These are phyloP conservation scores for Porodaedalea pini DNA, from an alignment of 1,284 basidiomycete species.

Conservation along the genomic window DNA sequence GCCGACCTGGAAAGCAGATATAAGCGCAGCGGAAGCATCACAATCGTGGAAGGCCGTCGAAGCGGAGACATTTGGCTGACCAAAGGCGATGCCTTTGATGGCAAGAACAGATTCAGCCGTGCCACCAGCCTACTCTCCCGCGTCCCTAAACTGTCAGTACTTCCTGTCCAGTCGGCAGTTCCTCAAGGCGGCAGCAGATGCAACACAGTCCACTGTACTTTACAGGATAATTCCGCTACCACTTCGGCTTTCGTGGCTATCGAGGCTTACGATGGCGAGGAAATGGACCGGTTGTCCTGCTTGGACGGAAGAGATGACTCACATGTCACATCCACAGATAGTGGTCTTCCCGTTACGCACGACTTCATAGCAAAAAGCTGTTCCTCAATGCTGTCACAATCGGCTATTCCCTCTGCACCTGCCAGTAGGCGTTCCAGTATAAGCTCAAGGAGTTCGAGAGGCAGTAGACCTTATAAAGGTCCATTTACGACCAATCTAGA, in stretches of 20 bases:
- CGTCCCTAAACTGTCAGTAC: constrained; percentile 60
- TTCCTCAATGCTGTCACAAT: not conserved
- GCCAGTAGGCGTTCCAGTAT: not conserved
- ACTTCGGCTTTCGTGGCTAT: constrained; percentile 7
- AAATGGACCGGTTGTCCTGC: not conserved
- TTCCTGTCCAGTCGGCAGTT: constrained; percentile 39
- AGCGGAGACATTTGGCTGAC: constrained; percentile 68
- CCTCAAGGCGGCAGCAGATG: not conserved
- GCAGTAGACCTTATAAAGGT: not conserved
- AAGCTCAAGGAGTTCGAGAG: constrained; percentile 1
- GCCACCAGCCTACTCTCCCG: constrained; percentile 56
- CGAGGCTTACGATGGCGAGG: not conserved
- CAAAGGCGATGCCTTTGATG: constrained; percentile 63
- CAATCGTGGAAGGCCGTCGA: constrained; percentile 62
- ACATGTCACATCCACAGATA: not conserved
- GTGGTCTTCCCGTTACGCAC: not conserved
- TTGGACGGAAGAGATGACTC: not conserved
- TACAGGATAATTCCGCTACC: not conserved
- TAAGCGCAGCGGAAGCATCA: constrained; percentile 60
- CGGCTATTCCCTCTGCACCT: not conserved
- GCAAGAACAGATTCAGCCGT: constrained; percentile 54
- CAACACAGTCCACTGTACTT: not conserved
- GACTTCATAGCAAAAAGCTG: not conserved
- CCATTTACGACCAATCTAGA: constrained; percentile 3
- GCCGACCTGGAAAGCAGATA: constrained; percentile 50